These are phyloP conservation scores for Alternaria conjuncta DNA, from an alignment of 2,329 filamentous ascomycete species.

Conservation along the genomic window DNA sequence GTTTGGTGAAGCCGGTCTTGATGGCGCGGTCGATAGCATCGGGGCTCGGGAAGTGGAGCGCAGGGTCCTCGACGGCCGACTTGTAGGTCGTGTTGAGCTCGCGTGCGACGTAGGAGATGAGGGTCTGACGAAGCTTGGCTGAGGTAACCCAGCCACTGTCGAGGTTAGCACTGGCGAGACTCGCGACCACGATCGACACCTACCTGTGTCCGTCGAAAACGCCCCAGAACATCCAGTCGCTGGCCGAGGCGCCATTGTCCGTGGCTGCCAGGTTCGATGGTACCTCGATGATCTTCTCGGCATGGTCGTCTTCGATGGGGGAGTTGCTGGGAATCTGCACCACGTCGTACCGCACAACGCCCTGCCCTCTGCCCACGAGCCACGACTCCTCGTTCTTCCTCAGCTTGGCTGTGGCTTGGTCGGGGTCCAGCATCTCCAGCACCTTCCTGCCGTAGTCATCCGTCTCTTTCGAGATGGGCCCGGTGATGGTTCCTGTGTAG, in stretches of 20 bases:
- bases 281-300: slow-evolving; percentile 96
- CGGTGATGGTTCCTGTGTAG: slow-evolving; percentile 85
- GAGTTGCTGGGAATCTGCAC: slow-evolving; percentile 95
- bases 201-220: slow-evolving; percentile 97
- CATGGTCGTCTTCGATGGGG: slow-evolving; percentile 97
- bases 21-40: slow-evolving; percentile 89
- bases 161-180: slow-evolving; percentile 8
- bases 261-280: slow-evolving; percentile 65
- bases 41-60: slow-evolving; percentile 69
- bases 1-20: slow-evolving; percentile 84
- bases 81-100: slow-evolving; percentile 95
- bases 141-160: slow-evolving; percentile 94
- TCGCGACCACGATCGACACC: slow-evolving; percentile 31
- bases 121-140: slow-evolving; percentile 87
- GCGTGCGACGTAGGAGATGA: slow-evolving; percentile 90
- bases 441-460: slow-evolving; percentile 85
- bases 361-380: slow-evolving; percentile 84
- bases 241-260: slow-evolving; percentile 63
- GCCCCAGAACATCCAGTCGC: slow-evolving; percentile 99
- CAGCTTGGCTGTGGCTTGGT: slow-evolving; percentile 90
- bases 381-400: slow-evolving; percentile 91
- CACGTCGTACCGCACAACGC: slow-evolving; percentile 92
- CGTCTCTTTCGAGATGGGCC: slow-evolving; percentile 85
- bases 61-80: slow-evolving; percentile 65
- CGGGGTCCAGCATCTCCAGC: slow-evolving; percentile 94